Base-by-base conservation (phyloP, 2,329 filamentous ascomycete species). In the Lachnellula willkommii region DNA sequence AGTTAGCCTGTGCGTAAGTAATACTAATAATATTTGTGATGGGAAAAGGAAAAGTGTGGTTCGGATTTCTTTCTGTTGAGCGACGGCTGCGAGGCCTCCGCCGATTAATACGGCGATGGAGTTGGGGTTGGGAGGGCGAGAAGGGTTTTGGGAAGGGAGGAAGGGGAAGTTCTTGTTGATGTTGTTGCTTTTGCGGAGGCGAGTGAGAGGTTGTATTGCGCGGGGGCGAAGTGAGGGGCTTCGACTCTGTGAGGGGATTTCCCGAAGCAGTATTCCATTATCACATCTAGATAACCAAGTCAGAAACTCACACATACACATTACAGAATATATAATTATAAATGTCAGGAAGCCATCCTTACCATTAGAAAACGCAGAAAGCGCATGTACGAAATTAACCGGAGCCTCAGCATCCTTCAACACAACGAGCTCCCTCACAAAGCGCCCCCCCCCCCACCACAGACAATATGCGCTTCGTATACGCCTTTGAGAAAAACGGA, bases 241-340 rank as follows among this genome's bases (percentile, higher is more conserved):
- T 57, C 59, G 39, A 58, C 24, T 47, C 24, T 47, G 37, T 58
- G 37, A 22, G 57, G 35, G 9, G 46, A 54, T 36, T 52, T 42
- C 12, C 53, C 65, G 50, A 66, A 68, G 43, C 57, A 60, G 56
- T 68, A 68, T 36, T 64, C 56, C 24, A 58, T 63, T 26, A 66
- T 61, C n/a, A 63, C 59, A 54, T 68, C 66, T 50, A 43, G 8
- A 37, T 4, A 48, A 24, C 12, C 24, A 11, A 47, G 51, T 39
- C 4, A 20, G 35, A 28, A 24, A 22, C 2, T n/a, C n/a, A 35
- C 2, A 51, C 20, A 2, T 8, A n/a, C 24, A 17, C 14, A 26
- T 14, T 15, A 39, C 42, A 12, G 17, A 24, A 17, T 24, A 17
- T 20, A 40, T n/a, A 6, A 7, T 1, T 40, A 15, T 14, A 14